phyloP scores from a whole-genome alignment of 345 rosid species.

The Pistacia integerrima region DNA sequence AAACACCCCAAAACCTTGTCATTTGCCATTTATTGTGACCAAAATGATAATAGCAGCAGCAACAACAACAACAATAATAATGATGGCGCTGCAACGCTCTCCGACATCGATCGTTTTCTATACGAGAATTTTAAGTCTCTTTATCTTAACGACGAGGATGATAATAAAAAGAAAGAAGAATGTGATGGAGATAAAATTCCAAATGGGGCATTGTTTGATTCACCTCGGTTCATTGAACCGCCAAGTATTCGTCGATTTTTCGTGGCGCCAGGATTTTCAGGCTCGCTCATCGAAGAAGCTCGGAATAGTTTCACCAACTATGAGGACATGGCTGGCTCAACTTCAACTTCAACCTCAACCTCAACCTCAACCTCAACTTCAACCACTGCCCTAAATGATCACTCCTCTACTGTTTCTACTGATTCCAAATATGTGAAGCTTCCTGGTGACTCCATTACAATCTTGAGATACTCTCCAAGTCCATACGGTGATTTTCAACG shows the following conservation, averaged over 20 bases:
- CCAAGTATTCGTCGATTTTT: constrained; percentile 42
- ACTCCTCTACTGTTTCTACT: not conserved
- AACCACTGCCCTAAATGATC: not conserved
- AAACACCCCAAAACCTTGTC: constrained; percentile 69
- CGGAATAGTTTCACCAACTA: constrained; percentile 35
- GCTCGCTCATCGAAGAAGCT: constrained; percentile 55
- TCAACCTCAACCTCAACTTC: constrained; percentile 23
- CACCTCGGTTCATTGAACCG: too few relatives aligned
- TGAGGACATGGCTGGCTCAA: constrained; percentile 30
- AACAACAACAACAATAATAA: not conserved
- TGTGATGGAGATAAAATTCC: constrained; percentile 8
- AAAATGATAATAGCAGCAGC: not conserved
- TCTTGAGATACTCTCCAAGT: constrained; percentile 43
- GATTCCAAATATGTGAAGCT: constrained; percentile 18
- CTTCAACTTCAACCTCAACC: constrained; percentile 21
- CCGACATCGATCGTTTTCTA: constrained; percentile 79
- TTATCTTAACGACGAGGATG: constrained; percentile 48
- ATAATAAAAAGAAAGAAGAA: constrained; percentile 17
- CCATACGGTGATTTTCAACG: constrained; percentile 65
- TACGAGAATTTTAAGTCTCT: constrained; percentile 85
- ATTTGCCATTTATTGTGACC: constrained; percentile 37
- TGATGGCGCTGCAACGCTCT: constrained; percentile 59
- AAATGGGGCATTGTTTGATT: constrained; percentile 25
- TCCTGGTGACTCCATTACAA: constrained; percentile 65
- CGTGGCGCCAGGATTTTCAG: constrained; percentile 41